Conservation (phyloP, 257 asterid species). For the Paulownia fortunei region DNA sequence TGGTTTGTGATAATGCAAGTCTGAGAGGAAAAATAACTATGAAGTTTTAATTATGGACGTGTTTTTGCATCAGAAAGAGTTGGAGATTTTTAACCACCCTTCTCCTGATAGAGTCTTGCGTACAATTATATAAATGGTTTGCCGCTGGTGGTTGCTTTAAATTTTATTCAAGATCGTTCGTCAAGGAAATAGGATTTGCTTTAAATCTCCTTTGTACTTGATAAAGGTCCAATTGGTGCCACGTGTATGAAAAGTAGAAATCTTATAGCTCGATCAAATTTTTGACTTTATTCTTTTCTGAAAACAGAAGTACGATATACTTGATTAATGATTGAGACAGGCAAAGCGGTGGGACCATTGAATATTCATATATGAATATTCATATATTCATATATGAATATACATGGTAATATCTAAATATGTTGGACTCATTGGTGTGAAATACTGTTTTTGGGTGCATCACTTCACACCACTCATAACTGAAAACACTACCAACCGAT, state of each 20-base stretch:
- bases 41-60: not conserved
- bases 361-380: not conserved
- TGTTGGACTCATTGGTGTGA: not conserved
- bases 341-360: not conserved
- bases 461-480: not conserved
- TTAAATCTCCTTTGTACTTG: not conserved
- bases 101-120: slow-evolving; percentile 1
- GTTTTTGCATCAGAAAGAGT: not conserved
- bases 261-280: not conserved
- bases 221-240: slow-evolving; percentile 3
- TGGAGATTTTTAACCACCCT: not conserved
- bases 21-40: not conserved
- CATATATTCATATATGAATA: not conserved
- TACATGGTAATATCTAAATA: slow-evolving; percentile 12
- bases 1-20: slow-evolving; percentile 3
- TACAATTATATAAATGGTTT: not conserved
- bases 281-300: not conserved
- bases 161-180: not conserved
- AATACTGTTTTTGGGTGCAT: not conserved
- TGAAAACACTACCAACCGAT: not conserved
- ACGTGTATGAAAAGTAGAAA: not conserved
- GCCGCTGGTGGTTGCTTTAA: slow-evolving; percentile 10
- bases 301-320: not conserved
- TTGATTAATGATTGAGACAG: slow-evolving; percentile 12
- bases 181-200: not conserved